Percentiles rank a stretch among this genome's conserved stretches.
phyloP scores from a whole-genome alignment of 2,329 filamentous ascomycete species.

The Nectriaceae sp. region DNA sequence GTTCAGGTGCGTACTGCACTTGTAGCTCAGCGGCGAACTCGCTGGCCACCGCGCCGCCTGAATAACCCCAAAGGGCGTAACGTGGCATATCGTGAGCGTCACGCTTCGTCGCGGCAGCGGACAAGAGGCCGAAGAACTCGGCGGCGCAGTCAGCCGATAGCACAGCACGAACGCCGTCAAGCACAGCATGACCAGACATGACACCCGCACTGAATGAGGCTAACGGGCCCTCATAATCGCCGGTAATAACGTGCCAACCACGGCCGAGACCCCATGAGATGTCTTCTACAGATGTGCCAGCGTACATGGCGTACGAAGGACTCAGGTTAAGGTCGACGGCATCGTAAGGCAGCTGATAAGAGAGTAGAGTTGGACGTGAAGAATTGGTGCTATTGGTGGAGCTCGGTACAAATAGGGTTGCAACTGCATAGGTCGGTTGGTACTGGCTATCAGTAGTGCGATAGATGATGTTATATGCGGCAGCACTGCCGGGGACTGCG shows the following conservation, averaged over 20 bases:
- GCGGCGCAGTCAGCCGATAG: too few species aligned
- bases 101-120: conserved; percentile 8
- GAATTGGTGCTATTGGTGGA: conserved; percentile 15
- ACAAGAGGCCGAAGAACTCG: conserved; percentile 37
- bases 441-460: conserved; percentile 28
- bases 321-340: conserved; percentile 24
- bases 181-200: conserved; percentile 44
- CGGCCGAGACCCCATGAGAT: too few species aligned
- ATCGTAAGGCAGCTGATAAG: conserved; percentile 26
- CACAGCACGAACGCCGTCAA: conserved; percentile 48
- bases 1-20: conserved; percentile 52
- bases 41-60: conserved; percentile 53
- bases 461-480: conserved; percentile 24
- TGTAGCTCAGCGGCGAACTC: conserved; percentile 56
- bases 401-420: conserved; percentile 21
- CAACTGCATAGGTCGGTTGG: conserved; percentile 25
- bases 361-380: conserved; percentile 18
- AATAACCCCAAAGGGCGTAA: conserved; percentile 56
- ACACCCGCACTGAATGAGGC: conserved; percentile 47
- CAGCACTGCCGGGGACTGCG: conserved; percentile 18
- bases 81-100: too few species aligned
- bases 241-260: conserved; percentile 38
- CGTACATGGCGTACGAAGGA: conserved; percentile 20
- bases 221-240: conserved; percentile 48
- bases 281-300: conserved; percentile 8